phyloP scores from a whole-genome alignment of 2,329 filamentous ascomycete genomes.

The Nemania sp. region DNA sequence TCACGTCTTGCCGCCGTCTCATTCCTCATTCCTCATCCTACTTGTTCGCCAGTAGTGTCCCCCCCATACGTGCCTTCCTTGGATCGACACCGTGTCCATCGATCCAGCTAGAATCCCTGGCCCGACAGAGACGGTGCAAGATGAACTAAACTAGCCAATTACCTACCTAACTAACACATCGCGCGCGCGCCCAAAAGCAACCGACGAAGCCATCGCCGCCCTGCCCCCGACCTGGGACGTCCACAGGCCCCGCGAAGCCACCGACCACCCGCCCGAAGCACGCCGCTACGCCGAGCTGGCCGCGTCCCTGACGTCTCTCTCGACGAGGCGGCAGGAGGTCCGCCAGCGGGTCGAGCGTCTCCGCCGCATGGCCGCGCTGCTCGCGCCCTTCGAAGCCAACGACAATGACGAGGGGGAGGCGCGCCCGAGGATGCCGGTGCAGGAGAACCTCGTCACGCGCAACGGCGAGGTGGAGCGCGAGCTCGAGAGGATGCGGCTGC shows the following conservation, averaged over 20 bases:
- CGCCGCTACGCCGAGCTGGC: conserved; percentile 57
- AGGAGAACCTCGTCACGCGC: conserved; percentile 69
- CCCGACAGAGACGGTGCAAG: neutral
- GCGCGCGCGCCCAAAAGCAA: conserved; percentile 40
- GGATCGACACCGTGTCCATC: neutral
- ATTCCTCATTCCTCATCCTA: neutral
- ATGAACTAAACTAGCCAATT: neutral
- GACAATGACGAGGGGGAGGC: conserved; percentile 28
- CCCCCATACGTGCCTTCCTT: neutral
- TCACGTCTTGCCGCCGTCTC: neutral
- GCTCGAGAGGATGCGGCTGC: conserved; percentile 66
- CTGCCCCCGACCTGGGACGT: conserved; percentile 55
- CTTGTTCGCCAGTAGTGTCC: too few species aligned
- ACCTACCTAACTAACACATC: neutral
- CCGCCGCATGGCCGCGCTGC: conserved; percentile 53
- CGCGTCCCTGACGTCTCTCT: conserved; percentile 54
- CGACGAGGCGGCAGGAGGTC: conserved; percentile 47
- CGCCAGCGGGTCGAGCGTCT: conserved; percentile 51
- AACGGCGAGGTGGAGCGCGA: conserved; percentile 69
- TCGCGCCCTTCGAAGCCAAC: conserved; percentile 54
- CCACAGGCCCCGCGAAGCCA: conserved; percentile 41
- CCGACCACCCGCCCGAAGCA: conserved; percentile 51
- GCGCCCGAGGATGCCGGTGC: conserved; percentile 44
- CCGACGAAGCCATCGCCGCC: conserved; percentile 49
- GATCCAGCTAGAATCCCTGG: neutral